Evolutionary conservation across 169 alveolate species (phyloP).

Genomic region (Eimeria zaria): DNA sequence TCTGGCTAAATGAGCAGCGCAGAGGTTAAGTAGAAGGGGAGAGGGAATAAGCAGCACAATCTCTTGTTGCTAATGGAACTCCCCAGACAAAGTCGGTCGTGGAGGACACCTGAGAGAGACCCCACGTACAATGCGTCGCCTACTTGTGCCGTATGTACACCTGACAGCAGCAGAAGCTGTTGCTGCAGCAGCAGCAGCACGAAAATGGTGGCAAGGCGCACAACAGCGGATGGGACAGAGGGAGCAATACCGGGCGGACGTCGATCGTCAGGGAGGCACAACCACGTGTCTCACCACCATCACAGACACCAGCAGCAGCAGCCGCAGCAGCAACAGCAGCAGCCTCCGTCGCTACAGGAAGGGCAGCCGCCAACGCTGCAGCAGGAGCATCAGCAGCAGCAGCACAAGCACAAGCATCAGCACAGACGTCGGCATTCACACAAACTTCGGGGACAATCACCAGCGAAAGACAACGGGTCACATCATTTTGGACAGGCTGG

Average conservation of each 20-base stretch:
- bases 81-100: neutral
- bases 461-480: neutral
- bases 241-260: neutral
- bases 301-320: too few species aligned
- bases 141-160: neutral
- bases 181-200: neutral
- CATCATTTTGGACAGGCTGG: neutral
- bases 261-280: neutral
- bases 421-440: neutral
- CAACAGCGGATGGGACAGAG: neutral
- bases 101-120: neutral
- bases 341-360: too few species aligned
- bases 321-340: too few species aligned
- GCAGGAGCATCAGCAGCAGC: conserved; percentile 7
- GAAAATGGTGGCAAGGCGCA: neutral
- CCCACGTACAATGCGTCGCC: neutral
- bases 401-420: neutral
- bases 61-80: neutral
- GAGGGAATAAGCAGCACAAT: neutral
- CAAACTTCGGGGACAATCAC: neutral
- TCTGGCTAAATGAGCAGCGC: neutral
- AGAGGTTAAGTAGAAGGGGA: neutral
- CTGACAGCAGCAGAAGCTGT: neutral
- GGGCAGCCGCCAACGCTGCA: neutral
- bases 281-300: neutral